Evolutionary conservation across 2,329 filamentous ascomycete species (phyloP), one percentile per base, ranked within the genome.

Genomic region (Fusarium proliferatum): DNA sequence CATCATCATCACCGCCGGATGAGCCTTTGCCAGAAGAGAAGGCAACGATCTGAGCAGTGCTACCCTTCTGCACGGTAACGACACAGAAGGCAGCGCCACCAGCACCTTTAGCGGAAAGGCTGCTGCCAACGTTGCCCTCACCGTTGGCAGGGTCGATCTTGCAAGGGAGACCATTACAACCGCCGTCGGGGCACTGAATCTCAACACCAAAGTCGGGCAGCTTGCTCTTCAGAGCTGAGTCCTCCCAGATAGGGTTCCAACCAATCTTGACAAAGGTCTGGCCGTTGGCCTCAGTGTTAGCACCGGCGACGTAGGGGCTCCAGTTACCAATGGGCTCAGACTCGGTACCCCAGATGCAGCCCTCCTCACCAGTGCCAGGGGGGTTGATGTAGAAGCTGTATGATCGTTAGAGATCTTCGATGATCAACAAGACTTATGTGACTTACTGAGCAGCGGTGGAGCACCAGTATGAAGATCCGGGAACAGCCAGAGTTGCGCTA

Each of bases 141-240:
- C 80, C 84, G 55, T 88, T 84, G 30, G 85, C 83, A 10, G 92
- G 90, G 75, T 93, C 88, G 74, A 94, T 94, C 68, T 86, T 86
- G 84, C 93, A 95, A 13, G 93, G 93, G n/a, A 93, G 83, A 19
- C 93, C 93, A 76, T 90, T 91, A 84, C 93, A 96, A 64, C 86
- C 84, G 30, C 86, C 87, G 38, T 87, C 86, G 11, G 88, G 86
- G 80, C 93, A 96, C 78, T 91, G 89, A 74, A 96, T 90, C 80
- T 89, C 89, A 61, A 95, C 81, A 72, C 92, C 93, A 74, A 89
- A 95, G 10, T 84, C 86, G 11, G 93, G 93, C 72, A 88, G 87
- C 26, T 84, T 86, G 72, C 86, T 83, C 52, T 86, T 85, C 78
- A 94, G 82, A 23, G 85, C 57, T 72, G 88, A 82, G 76, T 86